Evolutionary conservation across 371 early-diverging fungal species (phyloP), one percentile per base, ranked within the genome.

Genomic region (Rhizopus delemar): DNA sequence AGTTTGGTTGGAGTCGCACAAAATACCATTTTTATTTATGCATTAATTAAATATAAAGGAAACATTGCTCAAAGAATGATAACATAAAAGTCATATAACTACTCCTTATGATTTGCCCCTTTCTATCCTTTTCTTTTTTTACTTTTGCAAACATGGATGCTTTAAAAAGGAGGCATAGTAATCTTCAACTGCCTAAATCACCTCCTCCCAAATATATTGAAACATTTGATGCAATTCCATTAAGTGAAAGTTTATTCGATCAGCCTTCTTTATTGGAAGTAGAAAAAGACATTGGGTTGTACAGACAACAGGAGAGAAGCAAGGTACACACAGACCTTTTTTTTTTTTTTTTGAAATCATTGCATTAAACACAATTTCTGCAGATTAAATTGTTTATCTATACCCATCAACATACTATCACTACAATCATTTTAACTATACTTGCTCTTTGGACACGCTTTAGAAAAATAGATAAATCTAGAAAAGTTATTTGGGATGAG

Each of bases 401-500:
- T 16, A 9, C n/a, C 13, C 36, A 62, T 59, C 50, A 51, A 41
- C 55, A 59, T 49, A 46, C 39, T 7, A 15, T 56, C 8, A 58
- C 41, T 16, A 41, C 51, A 12, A 55, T 48, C 34, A 2, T 56
- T 8, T 36, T 66, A 33, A 89, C 88, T 0, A 0, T 85, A 2
- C 31, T 88, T 3, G 73, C 91, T 3, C 71, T 89, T 53, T 74
- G 81, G 63, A 94, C 95, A 16, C 85, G 95, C 22, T 84, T 91
- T 57, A 86, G 87, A 71, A 70, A 77, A 51, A 93, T 95, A 65
- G 82, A 81, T 35, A 70, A 71, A 57, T 74, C 92, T n/a, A 69
- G 86, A 66, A 75, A 74, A 65, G 95, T 95, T 32, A 86, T 93
- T 22, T 92, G 90, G 92, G 89, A 82, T 56, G 86, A 85, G 81